Base-by-base conservation (phyloP, 2,329 filamentous ascomycete genomes). In the Xylaria sp. region DNA sequence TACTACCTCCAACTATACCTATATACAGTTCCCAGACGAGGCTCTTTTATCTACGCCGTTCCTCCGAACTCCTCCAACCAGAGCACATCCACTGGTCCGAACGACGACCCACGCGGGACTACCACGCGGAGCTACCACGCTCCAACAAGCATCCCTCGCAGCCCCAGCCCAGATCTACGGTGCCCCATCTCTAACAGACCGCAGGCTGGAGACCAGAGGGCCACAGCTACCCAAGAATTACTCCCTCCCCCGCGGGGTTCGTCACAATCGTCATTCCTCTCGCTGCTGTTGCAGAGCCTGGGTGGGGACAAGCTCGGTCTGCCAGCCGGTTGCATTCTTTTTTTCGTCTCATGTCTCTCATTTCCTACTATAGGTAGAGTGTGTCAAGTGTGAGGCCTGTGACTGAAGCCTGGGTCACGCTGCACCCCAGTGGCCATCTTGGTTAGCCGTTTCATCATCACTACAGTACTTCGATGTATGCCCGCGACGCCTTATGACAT, bases 71-170 rank as follows among this genome's bases (percentile, higher is more conserved):
- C 65, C 51, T 60, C 77, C 78, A 78, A 78, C 77, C 76, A 78
- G 70, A 70, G 50, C 57, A 58, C 76, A 75, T 76, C 77, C 78
- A 76, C 76, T 78, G 66, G 78, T 70, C 77, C 78, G 77, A 77
- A 74, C 51, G 34, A 72, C 68, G 72, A 76, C 76, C 75, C 74
- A 72, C 63, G 70, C 69, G 46, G 46, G 9, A 50, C 46, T 3
- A 23, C 46, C 46, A 48, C 46, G n/a, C 46, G n/a, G 46, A 48
- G n/a, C 18, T 48, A 46, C 63, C 68, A 70, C 63, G 70, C 69
- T n/a, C 28, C 52, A 56, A 23, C 59, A 25, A 64, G 55, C 64
- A 59, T 54, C 60, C 44, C 46, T 37, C 44, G 20, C 50, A 62
- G 52, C 52, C 61, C 64, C 65, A 56, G 57, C 65, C 68, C 69